phyloP scores from a whole-genome alignment of 306 rosid genomes.

The Adenanthera pavonina region DNA sequence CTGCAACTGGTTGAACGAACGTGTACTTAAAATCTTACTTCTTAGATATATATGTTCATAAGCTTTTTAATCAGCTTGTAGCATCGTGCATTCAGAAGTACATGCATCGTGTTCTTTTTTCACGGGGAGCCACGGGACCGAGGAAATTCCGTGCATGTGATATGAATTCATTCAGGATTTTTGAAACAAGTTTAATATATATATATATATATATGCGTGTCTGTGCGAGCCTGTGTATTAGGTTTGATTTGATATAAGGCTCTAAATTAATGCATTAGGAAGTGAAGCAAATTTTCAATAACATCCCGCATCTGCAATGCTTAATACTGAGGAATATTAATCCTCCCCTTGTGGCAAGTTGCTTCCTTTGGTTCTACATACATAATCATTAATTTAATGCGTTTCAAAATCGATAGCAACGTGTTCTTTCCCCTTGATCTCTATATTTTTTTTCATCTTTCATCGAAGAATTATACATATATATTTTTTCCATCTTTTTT shows the following conservation, averaged over 20 bases:
- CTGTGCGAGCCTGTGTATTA: no score
- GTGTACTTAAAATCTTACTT: not conserved
- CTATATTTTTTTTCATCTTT: not conserved
- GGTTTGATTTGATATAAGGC: not conserved
- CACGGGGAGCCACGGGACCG: not conserved
- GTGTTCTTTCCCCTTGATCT: not conserved
- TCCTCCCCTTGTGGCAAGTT: not conserved
- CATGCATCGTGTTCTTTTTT: not conserved
- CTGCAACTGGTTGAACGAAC: not conserved
- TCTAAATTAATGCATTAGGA: not conserved
- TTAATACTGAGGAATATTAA: not conserved
- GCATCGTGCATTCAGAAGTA: constrained; percentile 8
- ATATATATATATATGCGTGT: no score
- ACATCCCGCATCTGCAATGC: no score
- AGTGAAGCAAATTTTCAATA: not conserved
- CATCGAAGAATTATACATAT: not conserved
- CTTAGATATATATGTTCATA: not conserved
- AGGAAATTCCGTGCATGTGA: no score
- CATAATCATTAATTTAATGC: not conserved
- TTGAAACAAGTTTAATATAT: not conserved
- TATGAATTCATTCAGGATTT: not conserved
- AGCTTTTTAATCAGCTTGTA: constrained; percentile 21
- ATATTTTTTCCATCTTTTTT: not conserved
- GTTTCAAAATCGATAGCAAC: not conserved
- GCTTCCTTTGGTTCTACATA: not conserved